Evolutionary conservation across 495 filamentous ascomycete genomes (phyloP).

Genomic region (Aspergillus conjunctus): DNA sequence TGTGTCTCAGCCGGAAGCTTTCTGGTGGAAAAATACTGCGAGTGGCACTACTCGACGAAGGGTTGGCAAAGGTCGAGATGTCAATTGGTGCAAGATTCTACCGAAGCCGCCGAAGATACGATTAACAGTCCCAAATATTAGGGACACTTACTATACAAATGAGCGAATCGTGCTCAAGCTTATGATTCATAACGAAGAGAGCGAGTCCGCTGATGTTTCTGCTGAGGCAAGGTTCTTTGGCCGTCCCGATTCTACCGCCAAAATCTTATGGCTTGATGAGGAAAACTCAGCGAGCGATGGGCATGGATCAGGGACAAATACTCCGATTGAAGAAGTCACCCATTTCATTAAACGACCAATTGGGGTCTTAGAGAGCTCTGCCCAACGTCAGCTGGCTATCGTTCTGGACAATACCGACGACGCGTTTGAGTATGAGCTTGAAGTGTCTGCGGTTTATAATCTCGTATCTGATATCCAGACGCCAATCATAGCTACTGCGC

Average conservation of each 20-base stretch:
- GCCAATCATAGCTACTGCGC: conserved; percentile 71
- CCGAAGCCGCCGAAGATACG: conserved; percentile 93
- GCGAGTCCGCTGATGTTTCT: conserved; percentile 69
- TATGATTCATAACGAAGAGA: conserved; percentile 79
- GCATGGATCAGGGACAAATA: conserved; percentile 28
- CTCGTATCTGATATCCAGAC: conserved; percentile 81
- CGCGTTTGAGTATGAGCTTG: conserved; percentile 67
- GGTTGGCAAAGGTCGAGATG: conserved; percentile 44
- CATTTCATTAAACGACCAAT: conserved; percentile 42
- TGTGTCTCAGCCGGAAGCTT: conserved; percentile 40
- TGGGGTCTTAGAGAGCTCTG: conserved; percentile 54
- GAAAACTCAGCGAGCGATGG: conserved; percentile 23
- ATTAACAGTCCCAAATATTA: conserved; percentile 61
- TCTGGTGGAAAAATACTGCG: conserved; percentile 58
- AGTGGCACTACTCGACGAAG: conserved; percentile 40
- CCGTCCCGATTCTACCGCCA: conserved; percentile 53
- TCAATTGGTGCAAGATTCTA: conserved; percentile 61
- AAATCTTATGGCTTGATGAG: conserved; percentile 49
- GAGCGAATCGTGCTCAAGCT: conserved; percentile 70
- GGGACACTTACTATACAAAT: conserved; percentile 77
- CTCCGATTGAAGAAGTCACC: conserved; percentile 34
- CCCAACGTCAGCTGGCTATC: conserved; percentile 35
- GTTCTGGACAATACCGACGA: conserved; percentile 42
- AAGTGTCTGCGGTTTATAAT: conserved; percentile 72
- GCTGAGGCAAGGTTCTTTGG: conserved; percentile 70